A percentile compares a stretch with the other conserved stretches of the same genome.
These are phyloP conservation scores for Taxillus chinensis DNA, from an alignment of 164 flowering plant species.

Conservation along the genomic window DNA sequence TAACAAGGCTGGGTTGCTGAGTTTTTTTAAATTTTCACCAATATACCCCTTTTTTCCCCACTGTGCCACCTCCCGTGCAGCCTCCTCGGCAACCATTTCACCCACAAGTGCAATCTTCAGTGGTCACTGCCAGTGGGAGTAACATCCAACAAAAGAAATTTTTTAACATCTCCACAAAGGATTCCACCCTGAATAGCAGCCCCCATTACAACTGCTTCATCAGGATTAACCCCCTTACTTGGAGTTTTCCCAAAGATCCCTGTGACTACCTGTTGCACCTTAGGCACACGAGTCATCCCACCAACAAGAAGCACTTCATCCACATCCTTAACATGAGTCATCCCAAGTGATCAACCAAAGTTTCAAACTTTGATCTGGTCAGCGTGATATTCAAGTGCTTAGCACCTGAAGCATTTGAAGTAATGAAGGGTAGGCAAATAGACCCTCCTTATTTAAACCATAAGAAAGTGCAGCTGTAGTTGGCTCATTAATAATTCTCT, in stretches of 20 bases:
- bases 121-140: conserved; percentile 1
- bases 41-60: too few relatives aligned
- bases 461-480: conserved; percentile 73
- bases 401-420: conserved; percentile 67
- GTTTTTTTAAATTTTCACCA: too few relatives aligned
- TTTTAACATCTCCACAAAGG: conserved; percentile 66
- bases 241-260: conserved; percentile 60
- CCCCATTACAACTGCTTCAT: conserved; percentile 78
- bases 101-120: background rate
- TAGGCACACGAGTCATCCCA: conserved; percentile 71
- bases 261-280: conserved; percentile 54
- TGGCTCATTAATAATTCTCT: conserved; percentile 71
- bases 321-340: conserved; percentile 45
- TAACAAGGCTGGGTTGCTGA: too few relatives aligned
- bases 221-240: conserved; percentile 71
- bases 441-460: conserved; percentile 62
- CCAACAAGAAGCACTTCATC: conserved; percentile 76
- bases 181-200: conserved; percentile 78
- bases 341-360: conserved; percentile 44
- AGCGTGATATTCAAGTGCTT: conserved; percentile 59
- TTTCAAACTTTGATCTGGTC: conserved; percentile 61
- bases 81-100: background rate
- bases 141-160: conserved; percentile 58
- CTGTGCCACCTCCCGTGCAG: background rate
- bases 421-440: conserved; percentile 58